Evolutionary conservation across 352 stramenopile species (phyloP), one percentile per base, ranked within the genome.

Genomic region (Phytopythium kandeliae): DNA sequence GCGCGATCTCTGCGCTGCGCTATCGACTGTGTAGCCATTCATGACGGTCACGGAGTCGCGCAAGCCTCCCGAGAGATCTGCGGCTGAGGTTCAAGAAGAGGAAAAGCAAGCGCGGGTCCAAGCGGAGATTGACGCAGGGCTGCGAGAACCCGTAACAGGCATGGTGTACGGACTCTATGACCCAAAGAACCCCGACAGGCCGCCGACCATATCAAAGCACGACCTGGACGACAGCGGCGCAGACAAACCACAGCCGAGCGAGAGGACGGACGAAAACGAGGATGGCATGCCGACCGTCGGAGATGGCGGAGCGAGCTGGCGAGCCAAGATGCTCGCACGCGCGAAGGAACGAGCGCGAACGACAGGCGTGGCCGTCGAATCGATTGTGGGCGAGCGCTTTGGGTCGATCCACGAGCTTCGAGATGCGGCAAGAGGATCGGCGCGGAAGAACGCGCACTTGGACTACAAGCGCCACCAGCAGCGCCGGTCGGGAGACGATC

Each of bases 131-230:
- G 76, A 86, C 45, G 77, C 65, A 3, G 83, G 83, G 0, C 67
- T 90, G 26, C 69, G 80, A 10, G 80, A 94, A 51, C 80, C 83
- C 0, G 76, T 92, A 38, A 89, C 80, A 0, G 80, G 79, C 1
- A 84, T 91, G 76, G 58, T 87, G 31, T 92, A 89, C 33, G 80
- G 83, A 0, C 65, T 86, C 0, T 94, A 91, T 60, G 80, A 94
- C 46, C 83, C 83, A 0, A 94, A 91, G 59, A 80, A 89, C 16
- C 76, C 77, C 0, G 71, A 90, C 47, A 50, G 65, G 16, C 51
- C 57, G 12, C 62, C 65, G 11, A 69, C 46, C 33, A 16, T 71
- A 5, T 71, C 61, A 2, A 66, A 40, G 48, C 62, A 69, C 48
- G 43, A 57, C 25, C 21, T 54, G 7, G 47, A 56, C 3, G 45